A percentile compares a stretch with the other conserved stretches of the same genome.
Evolutionary conservation across 495 filamentous ascomycete species (phyloP).

Genomic region (Cercophora samala): DNA sequence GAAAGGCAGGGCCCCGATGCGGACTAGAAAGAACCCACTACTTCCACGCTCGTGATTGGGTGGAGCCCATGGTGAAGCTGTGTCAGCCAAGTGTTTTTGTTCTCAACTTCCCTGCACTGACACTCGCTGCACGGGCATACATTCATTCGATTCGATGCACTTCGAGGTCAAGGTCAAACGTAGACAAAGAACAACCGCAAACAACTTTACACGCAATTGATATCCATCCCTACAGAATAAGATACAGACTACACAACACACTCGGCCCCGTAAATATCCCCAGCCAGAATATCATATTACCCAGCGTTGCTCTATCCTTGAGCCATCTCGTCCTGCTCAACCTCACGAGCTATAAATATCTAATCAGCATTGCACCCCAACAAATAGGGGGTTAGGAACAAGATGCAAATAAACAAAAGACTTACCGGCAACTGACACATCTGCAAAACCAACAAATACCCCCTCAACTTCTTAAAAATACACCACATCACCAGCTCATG

Average conservation of each 20-base stretch:
- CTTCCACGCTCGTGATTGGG: neutral
- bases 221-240: constrained; percentile 52
- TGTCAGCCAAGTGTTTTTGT: constrained; percentile 20
- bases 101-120: neutral
- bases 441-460: constrained; percentile 67
- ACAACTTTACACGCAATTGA: neutral
- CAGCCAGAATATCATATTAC: constrained; percentile 73
- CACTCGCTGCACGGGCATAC: neutral
- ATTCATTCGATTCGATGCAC: no score
- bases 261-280: constrained; percentile 70
- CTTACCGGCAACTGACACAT: constrained; percentile 62
- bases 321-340: constrained; percentile 61
- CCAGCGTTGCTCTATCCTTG: constrained; percentile 55
- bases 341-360: constrained; percentile 45
- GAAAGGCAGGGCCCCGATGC: constrained; percentile 6
- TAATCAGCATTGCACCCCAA: constrained; percentile 15
- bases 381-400: neutral
- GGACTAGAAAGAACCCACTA: constrained; percentile 16
- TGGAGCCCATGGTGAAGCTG: neutral
- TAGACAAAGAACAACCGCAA: neutral
- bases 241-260: constrained; percentile 65
- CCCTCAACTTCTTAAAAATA: constrained; percentile 71
- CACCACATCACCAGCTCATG: constrained; percentile 77
- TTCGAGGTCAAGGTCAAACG: neutral
- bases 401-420: constrained; percentile 2